phyloP scores from a whole-genome alignment of 768 basidiomycete genomes.

The Ramaria sp. region DNA sequence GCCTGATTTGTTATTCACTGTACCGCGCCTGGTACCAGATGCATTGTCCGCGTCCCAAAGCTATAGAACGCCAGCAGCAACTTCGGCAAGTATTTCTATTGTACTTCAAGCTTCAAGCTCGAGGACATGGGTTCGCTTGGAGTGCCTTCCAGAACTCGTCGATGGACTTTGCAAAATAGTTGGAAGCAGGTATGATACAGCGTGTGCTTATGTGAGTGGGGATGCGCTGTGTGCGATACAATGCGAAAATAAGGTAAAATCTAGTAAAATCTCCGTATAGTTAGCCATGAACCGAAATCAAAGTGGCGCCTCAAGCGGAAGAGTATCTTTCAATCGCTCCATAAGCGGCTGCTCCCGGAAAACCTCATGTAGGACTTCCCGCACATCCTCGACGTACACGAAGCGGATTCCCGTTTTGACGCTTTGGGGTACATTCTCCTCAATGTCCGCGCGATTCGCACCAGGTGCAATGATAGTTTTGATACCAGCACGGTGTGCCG shows the following conservation, averaged over 20 bases:
- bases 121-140: too few species aligned
- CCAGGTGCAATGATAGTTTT: conserved; percentile 81
- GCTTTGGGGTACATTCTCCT: conserved; percentile 93
- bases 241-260: not conserved
- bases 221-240: conserved; percentile 2
- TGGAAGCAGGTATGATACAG: conserved; percentile 1
- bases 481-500: conserved; percentile 94
- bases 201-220: conserved; percentile 3
- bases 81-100: too few species aligned
- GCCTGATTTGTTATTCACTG: too few species aligned
- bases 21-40: too few species aligned
- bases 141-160: too few species aligned
- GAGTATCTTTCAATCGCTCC: conserved; percentile 60
- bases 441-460: conserved; percentile 88
- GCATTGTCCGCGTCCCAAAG: too few species aligned
- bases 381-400: conserved; percentile 90
- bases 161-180: not conserved
- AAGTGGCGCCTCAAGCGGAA: conserved; percentile 19
- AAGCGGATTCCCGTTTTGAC: conserved; percentile 93
- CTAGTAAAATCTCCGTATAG: not conserved
- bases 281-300: not conserved
- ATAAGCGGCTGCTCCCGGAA: conserved; percentile 54
- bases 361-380: conserved; percentile 81
- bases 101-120: too few species aligned
- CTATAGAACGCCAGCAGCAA: too few species aligned